Percentiles rank a stretch among this genome's conserved stretches.
Conservation (phyloP, 371 early-diverging fungal genomes). For the Caulochytrium protostelioides region DNA sequence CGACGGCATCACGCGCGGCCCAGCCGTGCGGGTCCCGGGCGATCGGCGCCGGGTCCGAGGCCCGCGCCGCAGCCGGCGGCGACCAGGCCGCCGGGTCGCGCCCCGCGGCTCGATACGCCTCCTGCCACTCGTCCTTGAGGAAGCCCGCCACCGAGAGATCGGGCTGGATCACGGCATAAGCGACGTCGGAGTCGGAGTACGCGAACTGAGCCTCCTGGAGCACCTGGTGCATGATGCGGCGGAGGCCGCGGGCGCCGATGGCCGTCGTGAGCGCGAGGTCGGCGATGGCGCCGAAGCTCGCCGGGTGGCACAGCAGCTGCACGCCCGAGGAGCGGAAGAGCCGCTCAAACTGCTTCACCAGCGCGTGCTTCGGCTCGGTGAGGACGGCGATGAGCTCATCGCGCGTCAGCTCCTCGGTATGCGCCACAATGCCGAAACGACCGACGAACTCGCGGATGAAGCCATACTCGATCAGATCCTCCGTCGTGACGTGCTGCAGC, state of each 20-base stretch:
- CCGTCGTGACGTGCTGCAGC: conserved; percentile 44
- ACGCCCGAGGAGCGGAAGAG: conserved; percentile 30
- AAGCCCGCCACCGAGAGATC: too few relatives aligned
- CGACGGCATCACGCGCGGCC: too few relatives aligned
- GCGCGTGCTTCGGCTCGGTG: conserved; percentile 62
- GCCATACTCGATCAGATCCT: conserved; percentile 64
- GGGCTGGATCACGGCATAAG: too few relatives aligned
- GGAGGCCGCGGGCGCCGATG: conserved; percentile 72
- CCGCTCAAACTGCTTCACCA: conserved; percentile 59
- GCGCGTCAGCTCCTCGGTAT: conserved; percentile 41
- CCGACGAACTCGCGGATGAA: conserved; percentile 82
- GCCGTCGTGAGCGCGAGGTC: conserved; percentile 51
- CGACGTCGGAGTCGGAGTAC: too few relatives aligned
- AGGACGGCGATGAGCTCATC: conserved; percentile 52
- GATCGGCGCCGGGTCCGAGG: too few relatives aligned
- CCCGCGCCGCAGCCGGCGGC: too few relatives aligned
- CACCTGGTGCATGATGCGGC: conserved; percentile 70
- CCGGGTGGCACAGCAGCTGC: conserved; percentile 44
- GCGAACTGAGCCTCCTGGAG: too few relatives aligned
- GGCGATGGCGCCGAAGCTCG: conserved; percentile 46
- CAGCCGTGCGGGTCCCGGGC: too few relatives aligned
- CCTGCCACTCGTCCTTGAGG: too few relatives aligned
- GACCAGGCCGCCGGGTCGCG: too few relatives aligned
- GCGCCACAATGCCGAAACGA: conserved; percentile 65
- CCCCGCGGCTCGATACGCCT: too few relatives aligned